Evolutionary conservation across 352 stramenopile species (phyloP).

Genomic region (Elongisporangium undulatum): DNA sequence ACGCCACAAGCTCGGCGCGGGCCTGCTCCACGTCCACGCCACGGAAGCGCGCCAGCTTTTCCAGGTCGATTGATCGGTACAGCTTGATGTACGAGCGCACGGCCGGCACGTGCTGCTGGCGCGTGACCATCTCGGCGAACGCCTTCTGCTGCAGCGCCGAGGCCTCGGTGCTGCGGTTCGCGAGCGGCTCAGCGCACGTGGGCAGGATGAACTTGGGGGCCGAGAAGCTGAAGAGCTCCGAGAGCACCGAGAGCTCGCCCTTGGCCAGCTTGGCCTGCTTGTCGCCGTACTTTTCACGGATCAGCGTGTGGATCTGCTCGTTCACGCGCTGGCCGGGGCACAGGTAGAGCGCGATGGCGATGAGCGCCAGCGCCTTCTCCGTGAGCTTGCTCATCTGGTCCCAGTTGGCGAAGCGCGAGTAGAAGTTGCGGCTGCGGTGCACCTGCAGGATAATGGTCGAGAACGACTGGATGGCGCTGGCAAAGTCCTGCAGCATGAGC

Average conservation of each 20-base stretch:
- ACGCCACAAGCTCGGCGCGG: constrained; percentile 72
- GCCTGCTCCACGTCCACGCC: constrained; percentile 67
- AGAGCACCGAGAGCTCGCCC: constrained; percentile 72
- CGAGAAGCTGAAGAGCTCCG: constrained; percentile 91
- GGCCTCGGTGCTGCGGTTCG: constrained; percentile 61
- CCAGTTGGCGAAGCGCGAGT: constrained; percentile 89
- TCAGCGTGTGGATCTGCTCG: constrained; percentile 80
- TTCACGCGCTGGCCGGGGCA: constrained; percentile 84
- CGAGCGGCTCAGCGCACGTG: constrained; percentile 26
- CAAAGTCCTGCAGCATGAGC: constrained; percentile 97
- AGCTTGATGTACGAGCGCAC: constrained; percentile 96
- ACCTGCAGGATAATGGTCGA: constrained; percentile 88
- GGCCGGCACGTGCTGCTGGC: constrained; percentile 85
- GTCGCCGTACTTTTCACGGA: constrained; percentile 94
- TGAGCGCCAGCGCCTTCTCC: constrained; percentile 93
- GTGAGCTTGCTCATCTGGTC: constrained; percentile 95
- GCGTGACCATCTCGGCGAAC: constrained; percentile 89
- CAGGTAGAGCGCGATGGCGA: constrained; percentile 89
- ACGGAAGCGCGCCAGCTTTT: constrained; percentile 93
- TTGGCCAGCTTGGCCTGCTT: constrained; percentile 87
- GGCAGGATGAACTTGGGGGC: constrained; percentile 94
- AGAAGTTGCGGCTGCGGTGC: constrained; percentile 88
- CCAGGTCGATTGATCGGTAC: constrained; percentile 94
- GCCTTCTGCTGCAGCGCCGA: constrained; percentile 74
- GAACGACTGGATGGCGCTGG: constrained; percentile 88